Base-by-base conservation (phyloP, 306 rosid species). In the Lathyrus oleraceus region DNA sequence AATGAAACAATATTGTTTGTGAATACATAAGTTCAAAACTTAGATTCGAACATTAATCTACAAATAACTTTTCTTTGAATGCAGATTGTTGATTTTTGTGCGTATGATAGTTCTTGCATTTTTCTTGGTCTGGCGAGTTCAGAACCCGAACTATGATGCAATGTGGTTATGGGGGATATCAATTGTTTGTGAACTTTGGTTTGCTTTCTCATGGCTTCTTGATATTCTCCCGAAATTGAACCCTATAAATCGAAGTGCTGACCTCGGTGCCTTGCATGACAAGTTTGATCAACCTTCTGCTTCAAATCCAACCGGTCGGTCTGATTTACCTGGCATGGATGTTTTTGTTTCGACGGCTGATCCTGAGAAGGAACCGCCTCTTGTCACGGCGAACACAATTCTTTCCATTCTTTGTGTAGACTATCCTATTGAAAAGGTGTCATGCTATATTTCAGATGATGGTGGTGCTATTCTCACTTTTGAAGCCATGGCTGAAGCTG, bases 401-500 rank as follows among this genome's bases (percentile, higher is more conserved):
- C 91, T 91, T 32, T 91, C 97, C n/a, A 85, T 91, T 38, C 85
- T 91, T 5, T 76, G 88, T 14, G 93, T 62, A 4, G 88, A 91
- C 3, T 91, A 85, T 65, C 97, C 96, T 0, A 67, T 85, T 16
- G 97, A 91, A 78, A 91, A 88, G 78, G 27, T 88, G 2, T 56
- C 92, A 0, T 78, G 76, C 82, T 91, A 91, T 57, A 85, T 91
- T 54, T 91, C 96, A 4, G 97, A 91, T 78, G 97, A 91, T 62
- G 97, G 97, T n/a, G 97, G 97, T 35, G 89, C 97, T 77, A 85
- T 91, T 21, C 91, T 91, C 70, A 86, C 89, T 1, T 91, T 91
- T 73, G 95, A 91, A 78, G 92, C 97, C 69, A 91, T 91, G 97
- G 95, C 89, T 5, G 96, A 87, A 83, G 89, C 93, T 73, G 88